These are phyloP conservation scores for Leccinum cinnamomeum DNA, from an alignment of 1,284 basidiomycete genomes.

Conservation along the genomic window DNA sequence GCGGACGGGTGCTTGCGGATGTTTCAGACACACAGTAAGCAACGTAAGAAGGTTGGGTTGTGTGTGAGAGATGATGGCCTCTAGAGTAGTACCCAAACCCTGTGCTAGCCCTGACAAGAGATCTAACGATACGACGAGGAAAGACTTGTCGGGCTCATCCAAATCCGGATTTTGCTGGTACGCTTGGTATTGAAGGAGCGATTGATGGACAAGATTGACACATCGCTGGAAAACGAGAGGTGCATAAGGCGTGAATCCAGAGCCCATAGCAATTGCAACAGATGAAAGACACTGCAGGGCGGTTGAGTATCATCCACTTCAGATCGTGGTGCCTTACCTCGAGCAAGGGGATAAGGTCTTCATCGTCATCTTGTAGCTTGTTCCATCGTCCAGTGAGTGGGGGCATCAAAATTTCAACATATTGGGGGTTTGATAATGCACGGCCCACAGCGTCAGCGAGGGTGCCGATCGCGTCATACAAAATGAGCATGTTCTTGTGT, in stretches of 20 bases:
- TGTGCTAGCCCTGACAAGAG: slow-evolving; percentile 95
- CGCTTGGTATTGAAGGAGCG: slow-evolving; percentile 79
- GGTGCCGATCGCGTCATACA: slow-evolving; percentile 98
- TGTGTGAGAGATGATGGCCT: slow-evolving; percentile 64
- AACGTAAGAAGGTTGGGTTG: slow-evolving; percentile 79
- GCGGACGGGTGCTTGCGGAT: slow-evolving; percentile 92
- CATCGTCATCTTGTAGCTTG: slow-evolving; percentile 86
- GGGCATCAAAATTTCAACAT: slow-evolving; percentile 96
- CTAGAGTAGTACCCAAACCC: slow-evolving; percentile 81
- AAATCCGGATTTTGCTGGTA: slow-evolving; percentile 84
- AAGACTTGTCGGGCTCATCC: slow-evolving; percentile 93
- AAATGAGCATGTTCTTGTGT: slow-evolving; percentile 98
- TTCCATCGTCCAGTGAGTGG: slow-evolving; percentile 91
- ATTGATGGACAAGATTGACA: slow-evolving; percentile 80
- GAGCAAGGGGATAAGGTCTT: slow-evolving; percentile 91
- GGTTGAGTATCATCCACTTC: slow-evolving; percentile 6
- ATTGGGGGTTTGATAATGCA: slow-evolving; percentile 82
- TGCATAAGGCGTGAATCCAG: slow-evolving; percentile 89
- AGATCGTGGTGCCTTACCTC: slow-evolving; percentile 56
- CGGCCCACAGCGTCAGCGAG: slow-evolving; percentile 94
- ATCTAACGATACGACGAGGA: slow-evolving; percentile 96
- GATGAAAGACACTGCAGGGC: slow-evolving; percentile 86
- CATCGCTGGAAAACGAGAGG: slow-evolving; percentile 94
- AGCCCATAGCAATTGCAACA: slow-evolving; percentile 94
- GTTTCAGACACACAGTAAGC: slow-evolving; percentile 85